Conservation (phyloP, 1,284 basidiomycete genomes). For the Tilletia walkeri region DNA sequence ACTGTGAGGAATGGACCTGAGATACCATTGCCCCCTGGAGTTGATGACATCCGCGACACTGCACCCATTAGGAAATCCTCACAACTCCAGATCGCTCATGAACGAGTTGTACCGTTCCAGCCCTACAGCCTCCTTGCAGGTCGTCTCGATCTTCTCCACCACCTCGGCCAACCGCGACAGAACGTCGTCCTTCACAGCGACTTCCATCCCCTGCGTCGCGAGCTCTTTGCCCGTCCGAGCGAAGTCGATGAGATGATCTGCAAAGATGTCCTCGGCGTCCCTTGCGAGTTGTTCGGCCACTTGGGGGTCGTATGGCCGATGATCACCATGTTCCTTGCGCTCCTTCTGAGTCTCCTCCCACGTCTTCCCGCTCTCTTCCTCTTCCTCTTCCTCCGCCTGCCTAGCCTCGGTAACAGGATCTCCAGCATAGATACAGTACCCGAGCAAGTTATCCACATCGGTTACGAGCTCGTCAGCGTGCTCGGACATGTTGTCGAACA, state of each 20-base stretch:
- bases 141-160: not conserved
- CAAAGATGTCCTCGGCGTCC: not conserved
- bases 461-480: not conserved
- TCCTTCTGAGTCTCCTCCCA: not conserved
- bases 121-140: not conserved
- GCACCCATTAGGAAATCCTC: too few relatives aligned
- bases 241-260: not conserved
- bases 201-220: not conserved
- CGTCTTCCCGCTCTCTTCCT: not conserved
- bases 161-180: not conserved
- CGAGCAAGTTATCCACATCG: not conserved
- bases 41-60: too few relatives aligned
- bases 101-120: not conserved
- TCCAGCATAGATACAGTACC: not conserved
- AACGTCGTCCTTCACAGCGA: not conserved
- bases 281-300: not conserved
- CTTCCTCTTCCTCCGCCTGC: not conserved
- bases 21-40: too few relatives aligned
- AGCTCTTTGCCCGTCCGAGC: not conserved
- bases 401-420: not conserved
- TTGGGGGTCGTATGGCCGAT: not conserved
- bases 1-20: too few relatives aligned
- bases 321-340: not conserved
- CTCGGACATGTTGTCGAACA: slow-evolving; percentile 4
- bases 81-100: too few relatives aligned